phyloP scores from a whole-genome alignment of 208 protist genomes.

The Borovskyia barvae region DNA sequence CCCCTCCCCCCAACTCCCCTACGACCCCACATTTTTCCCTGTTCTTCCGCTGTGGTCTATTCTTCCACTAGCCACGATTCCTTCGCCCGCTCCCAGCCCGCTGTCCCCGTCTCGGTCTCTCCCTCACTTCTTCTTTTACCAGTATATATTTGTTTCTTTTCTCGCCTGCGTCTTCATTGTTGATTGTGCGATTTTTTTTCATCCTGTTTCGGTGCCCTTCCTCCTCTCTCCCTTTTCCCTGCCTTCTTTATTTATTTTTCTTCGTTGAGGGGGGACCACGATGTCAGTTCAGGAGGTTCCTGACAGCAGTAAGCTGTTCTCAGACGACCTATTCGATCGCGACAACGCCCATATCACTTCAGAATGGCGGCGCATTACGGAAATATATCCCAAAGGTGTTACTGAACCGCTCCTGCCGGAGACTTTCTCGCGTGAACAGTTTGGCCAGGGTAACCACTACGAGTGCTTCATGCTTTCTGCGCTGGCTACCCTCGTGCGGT shows the following conservation, averaged over 20 bases:
- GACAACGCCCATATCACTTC: constrained; percentile 52
- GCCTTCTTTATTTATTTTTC: background rate
- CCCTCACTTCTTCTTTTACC: background rate
- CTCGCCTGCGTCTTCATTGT: background rate
- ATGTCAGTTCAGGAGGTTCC: constrained; percentile 42
- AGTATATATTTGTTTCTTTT: background rate
- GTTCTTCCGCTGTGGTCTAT: no score
- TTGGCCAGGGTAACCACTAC: constrained; percentile 74
- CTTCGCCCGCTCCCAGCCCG: no score
- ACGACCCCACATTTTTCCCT: no score
- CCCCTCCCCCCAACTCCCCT: no score
- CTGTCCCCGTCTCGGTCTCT: no score
- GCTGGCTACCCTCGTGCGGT: constrained; percentile 49
- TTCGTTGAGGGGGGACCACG: background rate
- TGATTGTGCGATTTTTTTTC: constrained; percentile 5
- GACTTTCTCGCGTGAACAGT: constrained; percentile 58
- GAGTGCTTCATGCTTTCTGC: constrained; percentile 78
- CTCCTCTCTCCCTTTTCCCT: background rate
- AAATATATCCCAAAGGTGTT: constrained; percentile 54
- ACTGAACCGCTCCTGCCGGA: constrained; percentile 57
- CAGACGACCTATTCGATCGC: constrained; percentile 58
- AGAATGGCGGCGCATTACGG: constrained; percentile 58
- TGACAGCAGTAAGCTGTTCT: constrained; percentile 65
- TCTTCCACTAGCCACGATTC: no score
- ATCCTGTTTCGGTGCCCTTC: background rate